Base-by-base conservation (phyloP, 108 stramenopile species). In the Cyclostephanos tholiformis region DNA sequence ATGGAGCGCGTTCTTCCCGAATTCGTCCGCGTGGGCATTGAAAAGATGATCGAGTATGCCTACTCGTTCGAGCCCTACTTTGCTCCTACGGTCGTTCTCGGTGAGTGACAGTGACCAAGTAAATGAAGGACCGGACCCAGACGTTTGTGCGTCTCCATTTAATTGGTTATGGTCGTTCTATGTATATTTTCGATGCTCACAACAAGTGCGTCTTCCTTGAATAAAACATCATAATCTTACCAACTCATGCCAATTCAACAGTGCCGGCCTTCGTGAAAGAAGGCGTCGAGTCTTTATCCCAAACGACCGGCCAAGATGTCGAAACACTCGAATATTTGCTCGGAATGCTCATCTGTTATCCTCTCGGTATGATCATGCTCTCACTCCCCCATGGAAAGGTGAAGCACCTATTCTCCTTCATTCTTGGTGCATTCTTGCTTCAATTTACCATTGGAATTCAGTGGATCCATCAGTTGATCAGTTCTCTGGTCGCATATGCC, bases 391-490 rank as follows among this genome's bases (percentile, higher is more conserved):
- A 88, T 63, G 93, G 93, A 30, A 86, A 83, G 71, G 63, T 88
- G 10, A 89, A 93, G 71, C 96, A 97, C 67, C 17, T 95, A 11
- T 95, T 93, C 74, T 92, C 91, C 75, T 95, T 97, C 71, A 57
- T 95, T 41, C 83, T 95, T 36, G 96, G 96, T 38, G 89, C 89
- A 19, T 97, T 95, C 71, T 68, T 97, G 43, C 87, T 96, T 43
- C 95, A 96, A 72, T 96, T 92, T 69, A 94, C 93, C 6, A 73
- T 92, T 67, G 97, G 95, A 26, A 88, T 86, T 39, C 96, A 98
- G 76, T 98, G 97, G 96, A 97, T 98, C 62, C 97, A 98, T 79
- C 96, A 97, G 30, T 69, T 98, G 48, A 91, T 98, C 57, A 90
- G 93, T 27, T 89, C 94, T 3, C 44, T 95, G 61, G 72, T 95